Evolutionary conservation across 1,284 basidiomycete species (phyloP).

Genomic region (Cryptococcus sp.): DNA sequence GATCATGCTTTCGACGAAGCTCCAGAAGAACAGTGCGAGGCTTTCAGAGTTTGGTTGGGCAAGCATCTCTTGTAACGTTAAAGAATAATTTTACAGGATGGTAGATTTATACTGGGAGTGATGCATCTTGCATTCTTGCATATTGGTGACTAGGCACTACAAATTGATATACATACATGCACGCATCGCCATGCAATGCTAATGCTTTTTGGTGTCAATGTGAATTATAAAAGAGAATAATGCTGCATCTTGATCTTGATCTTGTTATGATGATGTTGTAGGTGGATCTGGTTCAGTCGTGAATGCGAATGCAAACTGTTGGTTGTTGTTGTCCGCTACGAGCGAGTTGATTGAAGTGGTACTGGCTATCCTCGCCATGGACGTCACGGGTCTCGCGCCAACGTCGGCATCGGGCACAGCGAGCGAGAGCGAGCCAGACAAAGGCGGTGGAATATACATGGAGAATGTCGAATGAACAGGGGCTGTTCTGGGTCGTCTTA

Average conservation of each 20-base stretch:
- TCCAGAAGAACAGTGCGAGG: conserved; percentile 37
- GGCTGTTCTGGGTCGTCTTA: conserved; percentile 30
- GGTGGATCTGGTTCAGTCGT: no score
- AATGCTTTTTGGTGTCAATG: neutral
- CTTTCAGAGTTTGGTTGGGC: conserved; percentile 42
- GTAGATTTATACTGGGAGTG: no score
- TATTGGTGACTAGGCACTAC: no score
- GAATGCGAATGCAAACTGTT: neutral
- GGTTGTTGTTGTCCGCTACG: neutral
- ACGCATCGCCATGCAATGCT: no score
- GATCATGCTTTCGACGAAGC: conserved; percentile 49
- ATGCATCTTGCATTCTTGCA: no score
- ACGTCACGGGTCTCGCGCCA: conserved; percentile 10
- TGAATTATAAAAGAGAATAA: no score
- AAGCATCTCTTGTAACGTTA: conserved; percentile 11
- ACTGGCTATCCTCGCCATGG: conserved; percentile 9
- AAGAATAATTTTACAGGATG: no score
- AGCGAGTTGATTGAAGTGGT: neutral
- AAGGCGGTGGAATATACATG: conserved; percentile 9
- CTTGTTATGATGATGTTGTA: no score
- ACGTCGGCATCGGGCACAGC: neutral
- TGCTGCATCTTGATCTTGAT: no score
- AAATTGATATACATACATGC: no score
- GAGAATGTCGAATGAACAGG: conserved; percentile 30
- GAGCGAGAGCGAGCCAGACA: conserved; percentile 10